Conservation (phyloP, 805 yeast species). For the Saturnispora mendoncae region DNA sequence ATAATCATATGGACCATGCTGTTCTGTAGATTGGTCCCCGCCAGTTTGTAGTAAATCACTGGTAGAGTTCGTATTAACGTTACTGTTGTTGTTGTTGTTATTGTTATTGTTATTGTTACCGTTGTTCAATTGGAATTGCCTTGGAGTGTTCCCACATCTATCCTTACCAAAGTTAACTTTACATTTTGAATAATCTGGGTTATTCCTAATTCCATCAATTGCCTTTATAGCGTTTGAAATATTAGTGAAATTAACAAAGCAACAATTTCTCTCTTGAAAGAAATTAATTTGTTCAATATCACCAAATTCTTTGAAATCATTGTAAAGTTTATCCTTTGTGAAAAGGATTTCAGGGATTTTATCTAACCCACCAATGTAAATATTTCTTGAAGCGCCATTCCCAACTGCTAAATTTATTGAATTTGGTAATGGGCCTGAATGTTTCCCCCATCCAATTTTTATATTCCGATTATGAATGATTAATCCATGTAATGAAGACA, state of each 20-base stretch:
- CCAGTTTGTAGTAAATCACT: background rate
- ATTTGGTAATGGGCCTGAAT: conserved; percentile 83
- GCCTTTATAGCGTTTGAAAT: conserved; percentile 89
- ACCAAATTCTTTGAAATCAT: conserved; percentile 75
- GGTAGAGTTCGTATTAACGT: background rate
- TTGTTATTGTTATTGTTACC: background rate
- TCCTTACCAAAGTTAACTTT: conserved; percentile 91
- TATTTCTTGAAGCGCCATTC: conserved; percentile 89
- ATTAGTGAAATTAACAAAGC: conserved; percentile 85
- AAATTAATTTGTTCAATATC: conserved; percentile 93
- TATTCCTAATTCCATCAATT: conserved; percentile 79
- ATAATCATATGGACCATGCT: too few species aligned
- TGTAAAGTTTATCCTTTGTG: conserved; percentile 44
- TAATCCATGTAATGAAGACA: conserved; percentile 84
- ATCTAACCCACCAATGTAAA: conserved; percentile 62
- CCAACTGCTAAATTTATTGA: conserved; percentile 84
- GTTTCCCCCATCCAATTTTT: conserved; percentile 97
- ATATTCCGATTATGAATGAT: conserved; percentile 78
- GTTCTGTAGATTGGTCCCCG: too few species aligned
- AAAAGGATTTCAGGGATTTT: conserved; percentile 24
- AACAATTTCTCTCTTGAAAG: conserved; percentile 75
- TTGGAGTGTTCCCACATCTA: conserved; percentile 89
- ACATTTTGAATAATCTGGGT: conserved; percentile 56
- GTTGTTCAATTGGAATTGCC: conserved; percentile 42
- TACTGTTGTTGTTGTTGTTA: background rate